Evolutionary conservation across 768 basidiomycete genomes (phyloP), one percentile per base, ranked within the genome.

Genomic region (Inosperma sp.): DNA sequence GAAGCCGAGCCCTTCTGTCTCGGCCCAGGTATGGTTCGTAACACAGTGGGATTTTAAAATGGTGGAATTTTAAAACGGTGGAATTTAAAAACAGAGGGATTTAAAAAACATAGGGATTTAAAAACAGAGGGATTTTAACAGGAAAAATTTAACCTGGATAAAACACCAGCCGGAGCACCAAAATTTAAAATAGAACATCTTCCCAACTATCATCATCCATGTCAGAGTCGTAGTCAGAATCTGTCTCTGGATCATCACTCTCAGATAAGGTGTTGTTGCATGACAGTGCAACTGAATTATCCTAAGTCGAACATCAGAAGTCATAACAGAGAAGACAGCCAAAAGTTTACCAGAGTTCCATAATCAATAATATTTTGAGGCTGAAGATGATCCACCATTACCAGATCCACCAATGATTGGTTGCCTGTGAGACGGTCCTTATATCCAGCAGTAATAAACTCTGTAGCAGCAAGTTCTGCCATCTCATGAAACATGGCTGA

Each of bases 401-500:
- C 36, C 14, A 49, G 21, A 14, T 49, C 39, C 0, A 22, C 17
- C 25, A 49, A 7, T 2, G 25, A 19, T 30, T 13, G 21, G 5
- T 40, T 27, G 7, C 29, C 29, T 8, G 0, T 14, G 21, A 40
- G 25, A 10, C 48, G 3, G 22, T 40, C 48, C 35, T 30, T 29
- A 12, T 41, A 49, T 9, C 48, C 39, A 7, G 48, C 39, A 16
- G 25, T 29, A 29, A 30, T 23, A 27, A 49, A 49, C 25, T 37
- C 36, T 0, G 29, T 29, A 29, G 5, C 37, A 6, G 48, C 39
- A 12, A 22, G 1, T 2, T 39, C 26, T 3, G 39, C 48, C 29
- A 49, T 49, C 21, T 49, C 39, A 19, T 5, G 4, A 41, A 39
- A 49, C 48, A 49, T 49, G 19, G 36, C 25, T 0, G 48, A 26